These are phyloP conservation scores for Entomortierella lignicola DNA, from an alignment of 192 early-diverging fungal genomes.

Conservation along the genomic window DNA sequence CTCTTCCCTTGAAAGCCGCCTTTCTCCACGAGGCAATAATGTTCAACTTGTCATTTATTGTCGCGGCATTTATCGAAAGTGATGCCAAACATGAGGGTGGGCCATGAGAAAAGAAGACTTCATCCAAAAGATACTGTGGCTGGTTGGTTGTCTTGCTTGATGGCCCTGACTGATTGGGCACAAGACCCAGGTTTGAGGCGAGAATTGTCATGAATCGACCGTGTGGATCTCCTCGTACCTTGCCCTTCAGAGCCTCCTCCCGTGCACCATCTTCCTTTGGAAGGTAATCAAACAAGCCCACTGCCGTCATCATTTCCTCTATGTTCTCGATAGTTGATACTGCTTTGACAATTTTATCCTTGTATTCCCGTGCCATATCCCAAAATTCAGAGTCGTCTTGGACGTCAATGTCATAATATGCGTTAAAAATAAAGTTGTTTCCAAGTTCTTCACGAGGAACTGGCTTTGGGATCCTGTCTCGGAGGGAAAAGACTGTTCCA, in stretches of 20 bases:
- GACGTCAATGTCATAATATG: constrained; percentile 17
- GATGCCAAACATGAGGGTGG: constrained; percentile 32
- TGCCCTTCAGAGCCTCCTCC: constrained; percentile 36
- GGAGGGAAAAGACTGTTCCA: constrained; percentile 32
- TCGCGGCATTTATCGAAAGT: constrained; percentile 31
- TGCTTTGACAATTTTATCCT: constrained; percentile 11
- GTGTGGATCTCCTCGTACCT: constrained; percentile 34
- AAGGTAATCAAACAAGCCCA: constrained; percentile 25
- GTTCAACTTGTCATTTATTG: constrained; percentile 11
- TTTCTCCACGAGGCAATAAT: constrained; percentile 33
- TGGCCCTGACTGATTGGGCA: background rate
- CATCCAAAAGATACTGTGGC: background rate
- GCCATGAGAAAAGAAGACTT: constrained; percentile 31
- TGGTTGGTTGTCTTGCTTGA: background rate
- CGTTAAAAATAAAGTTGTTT: constrained; percentile 28
- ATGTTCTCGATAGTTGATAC: constrained; percentile 13
- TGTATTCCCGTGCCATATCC: constrained; percentile 9
- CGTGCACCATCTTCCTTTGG: constrained; percentile 27
- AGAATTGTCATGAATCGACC: constrained; percentile 34
- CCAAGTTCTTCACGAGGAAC: constrained; percentile 19
- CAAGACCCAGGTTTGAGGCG: constrained; percentile 33
- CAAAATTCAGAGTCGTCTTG: constrained; percentile 18
- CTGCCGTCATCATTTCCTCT: constrained; percentile 29
- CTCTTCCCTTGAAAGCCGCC: constrained; percentile 22
- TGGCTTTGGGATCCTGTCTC: constrained; percentile 3